Percentiles rank a stretch among this genome's conserved stretches.
Conservation (phyloP, 2,329 filamentous ascomycete species). For the Pseudocercospora musae region DNA sequence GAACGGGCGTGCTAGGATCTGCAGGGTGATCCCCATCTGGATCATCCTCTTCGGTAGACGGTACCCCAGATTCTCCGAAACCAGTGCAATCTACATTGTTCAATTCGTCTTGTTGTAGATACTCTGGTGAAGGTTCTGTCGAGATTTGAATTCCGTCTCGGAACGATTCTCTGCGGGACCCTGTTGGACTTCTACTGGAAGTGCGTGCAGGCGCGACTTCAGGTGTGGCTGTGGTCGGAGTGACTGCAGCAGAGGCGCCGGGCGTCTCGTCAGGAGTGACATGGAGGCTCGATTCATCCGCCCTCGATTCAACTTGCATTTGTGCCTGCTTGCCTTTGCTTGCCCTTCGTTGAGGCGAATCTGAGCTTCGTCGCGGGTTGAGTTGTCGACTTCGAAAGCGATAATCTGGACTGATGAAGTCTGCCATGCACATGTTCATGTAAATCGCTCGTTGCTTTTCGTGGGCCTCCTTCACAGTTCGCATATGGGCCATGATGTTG, state of each 20-base stretch:
- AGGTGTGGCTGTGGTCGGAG: not conserved
- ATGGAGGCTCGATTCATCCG: not conserved
- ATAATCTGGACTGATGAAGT: conserved; percentile 24
- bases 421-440: conserved; percentile 29
- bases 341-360: not conserved
- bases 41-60: not conserved
- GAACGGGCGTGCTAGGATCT: not conserved
- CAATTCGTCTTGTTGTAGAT: not conserved
- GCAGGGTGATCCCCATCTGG: not conserved
- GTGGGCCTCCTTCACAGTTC: conserved; percentile 35
- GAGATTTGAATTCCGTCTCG: not conserved
- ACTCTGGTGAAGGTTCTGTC: not conserved
- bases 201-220: not conserved
- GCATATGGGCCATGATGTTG: conserved; percentile 38
- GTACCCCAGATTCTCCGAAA: not conserved
- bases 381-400: conserved; percentile 18
- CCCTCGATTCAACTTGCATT: not conserved
- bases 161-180: not conserved
- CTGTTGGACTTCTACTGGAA: not conserved
- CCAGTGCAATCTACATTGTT: not conserved
- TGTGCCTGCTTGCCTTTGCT: not conserved
- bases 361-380: conserved; percentile 4
- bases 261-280: not conserved
- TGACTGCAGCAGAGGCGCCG: not conserved
- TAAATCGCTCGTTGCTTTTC: conserved; percentile 29